Evolutionary conservation across 768 basidiomycete species (phyloP).

Genomic region (Amyloporia xantha): DNA sequence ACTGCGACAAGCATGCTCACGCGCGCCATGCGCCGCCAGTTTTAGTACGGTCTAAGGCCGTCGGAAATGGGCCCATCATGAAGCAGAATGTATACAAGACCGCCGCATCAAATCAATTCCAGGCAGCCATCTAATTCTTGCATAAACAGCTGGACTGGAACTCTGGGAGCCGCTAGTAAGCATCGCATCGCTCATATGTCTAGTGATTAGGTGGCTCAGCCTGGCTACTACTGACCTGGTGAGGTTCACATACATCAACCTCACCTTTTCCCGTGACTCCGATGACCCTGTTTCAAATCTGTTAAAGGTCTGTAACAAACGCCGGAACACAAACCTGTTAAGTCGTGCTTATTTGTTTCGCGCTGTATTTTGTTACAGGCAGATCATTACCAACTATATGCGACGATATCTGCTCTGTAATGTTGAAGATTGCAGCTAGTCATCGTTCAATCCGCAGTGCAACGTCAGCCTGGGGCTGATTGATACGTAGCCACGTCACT

Average conservation of each 20-base stretch:
- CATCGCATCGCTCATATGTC: constrained; percentile 69
- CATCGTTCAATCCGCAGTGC: no score
- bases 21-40: no score
- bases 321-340: neutral
- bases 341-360: neutral
- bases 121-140: constrained; percentile 91
- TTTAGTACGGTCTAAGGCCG: constrained; percentile 99
- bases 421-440: no score
- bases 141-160: constrained; percentile 89
- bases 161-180: no score
- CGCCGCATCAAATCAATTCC: constrained; percentile 88
- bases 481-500: no score
- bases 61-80: constrained; percentile 99
- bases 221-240: neutral
- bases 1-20: no score
- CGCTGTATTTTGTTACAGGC: constrained; percentile 53
- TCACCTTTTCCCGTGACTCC: constrained; percentile 71
- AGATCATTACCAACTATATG: constrained; percentile 67
- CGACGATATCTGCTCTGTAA: no score
- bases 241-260: constrained; percentile 74
- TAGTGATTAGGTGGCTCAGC: neutral
- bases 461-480: no score
- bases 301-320: constrained; percentile 53
- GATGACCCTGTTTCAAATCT: constrained; percentile 70
- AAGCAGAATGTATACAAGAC: constrained; percentile 99